Percentiles rank a stretch among this genome's conserved stretches.
Evolutionary conservation across 805 yeast species (phyloP).

Genomic region (Starmerella stellata): DNA sequence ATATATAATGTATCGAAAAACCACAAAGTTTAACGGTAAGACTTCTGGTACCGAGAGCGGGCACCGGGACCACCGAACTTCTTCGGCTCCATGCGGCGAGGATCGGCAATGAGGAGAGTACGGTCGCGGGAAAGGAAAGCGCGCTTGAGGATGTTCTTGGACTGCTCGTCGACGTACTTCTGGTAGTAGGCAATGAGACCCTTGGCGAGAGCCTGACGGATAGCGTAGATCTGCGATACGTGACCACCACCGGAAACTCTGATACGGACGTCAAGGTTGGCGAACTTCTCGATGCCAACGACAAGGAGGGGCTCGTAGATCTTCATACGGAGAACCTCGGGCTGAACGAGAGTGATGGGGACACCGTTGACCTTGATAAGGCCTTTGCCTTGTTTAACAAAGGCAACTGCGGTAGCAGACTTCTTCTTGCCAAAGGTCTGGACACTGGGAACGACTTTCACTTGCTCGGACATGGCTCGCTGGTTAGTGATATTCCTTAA

Average conservation of each 20-base stretch:
- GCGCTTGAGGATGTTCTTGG: conserved; percentile 98
- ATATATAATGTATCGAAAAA: conserved; percentile 9
- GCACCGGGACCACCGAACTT: conserved; percentile 99
- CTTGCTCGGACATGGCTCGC: conserved; percentile 10
- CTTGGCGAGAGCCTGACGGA: conserved; percentile 99
- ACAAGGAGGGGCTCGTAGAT: conserved; percentile 98
- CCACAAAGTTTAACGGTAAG: conserved; percentile 91
- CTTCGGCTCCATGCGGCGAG: conserved; percentile 99
- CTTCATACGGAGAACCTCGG: conserved; percentile 98
- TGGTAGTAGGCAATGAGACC: conserved; percentile 99
- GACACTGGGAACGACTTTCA: conserved; percentile 16
- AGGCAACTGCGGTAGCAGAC: conserved; percentile 99
- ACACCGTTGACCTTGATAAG: conserved; percentile 97
- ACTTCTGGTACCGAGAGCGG: conserved; percentile 99
- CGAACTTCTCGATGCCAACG: conserved; percentile 97
- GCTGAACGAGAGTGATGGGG: conserved; percentile 97
- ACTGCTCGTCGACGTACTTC: conserved; percentile 97
- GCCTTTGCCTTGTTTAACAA: conserved; percentile 98
- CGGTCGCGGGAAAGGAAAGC: conserved; percentile 95
- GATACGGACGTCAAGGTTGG: conserved; percentile 96
- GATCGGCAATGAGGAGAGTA: conserved; percentile 97
- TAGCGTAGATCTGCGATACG: conserved; percentile 98
- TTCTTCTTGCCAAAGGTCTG: conserved; percentile 99
- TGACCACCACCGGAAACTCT: conserved; percentile 99
- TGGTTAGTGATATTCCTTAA: conserved; percentile 5